Evolutionary conservation across 1,284 basidiomycete genomes (phyloP), one percentile per base, ranked within the genome.

Genomic region (Kwoniella shivajii): DNA sequence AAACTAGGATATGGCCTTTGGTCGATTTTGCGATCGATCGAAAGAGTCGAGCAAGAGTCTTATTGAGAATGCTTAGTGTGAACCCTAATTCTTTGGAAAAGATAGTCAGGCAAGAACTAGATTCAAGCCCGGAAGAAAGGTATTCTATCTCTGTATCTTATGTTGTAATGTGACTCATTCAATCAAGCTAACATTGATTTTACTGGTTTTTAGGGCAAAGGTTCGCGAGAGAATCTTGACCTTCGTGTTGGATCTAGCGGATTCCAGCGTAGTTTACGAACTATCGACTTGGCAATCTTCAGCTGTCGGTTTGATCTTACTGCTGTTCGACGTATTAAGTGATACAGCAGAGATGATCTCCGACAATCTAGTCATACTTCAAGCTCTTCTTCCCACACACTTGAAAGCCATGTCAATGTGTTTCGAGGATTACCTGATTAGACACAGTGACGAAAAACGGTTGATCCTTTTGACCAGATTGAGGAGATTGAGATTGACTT

Each of bases 381-480:
- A 60, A 13, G 45, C 56, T 6, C 33, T 76, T 4, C 50, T 69
- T 10, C 68, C 72, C 0, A 45, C 65, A 0, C 74, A 73, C 2
- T 57, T 74, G 10, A 27, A 37, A 9, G 69, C 69, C 0, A 60
- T 75, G 14, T 67, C 73, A 0, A 34, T 37, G 4, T 73, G 69
- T 46, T 75, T 73, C 34, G 72, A 74, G 34, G 71, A 72, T 31
- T 60, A 64, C 39, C 56, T 76, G 24, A 53, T 63, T 1, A 62
- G 62, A n/a, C 63, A 67, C 26, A 73, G 63, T 30, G 74, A 76
- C 36, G 74, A 73, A 43, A 52, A 64, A 44, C 51, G 73, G 37
- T 47, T 70, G 26, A 43, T 41, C 9, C 34, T 73, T 9, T 43
- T 74, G 11, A 55, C 59, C 3, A 56, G 61, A 30, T 55, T 74